Evolutionary conservation across 208 protist genomes (phyloP).

Genomic region (Leptomonas pyrrhocoris): DNA sequence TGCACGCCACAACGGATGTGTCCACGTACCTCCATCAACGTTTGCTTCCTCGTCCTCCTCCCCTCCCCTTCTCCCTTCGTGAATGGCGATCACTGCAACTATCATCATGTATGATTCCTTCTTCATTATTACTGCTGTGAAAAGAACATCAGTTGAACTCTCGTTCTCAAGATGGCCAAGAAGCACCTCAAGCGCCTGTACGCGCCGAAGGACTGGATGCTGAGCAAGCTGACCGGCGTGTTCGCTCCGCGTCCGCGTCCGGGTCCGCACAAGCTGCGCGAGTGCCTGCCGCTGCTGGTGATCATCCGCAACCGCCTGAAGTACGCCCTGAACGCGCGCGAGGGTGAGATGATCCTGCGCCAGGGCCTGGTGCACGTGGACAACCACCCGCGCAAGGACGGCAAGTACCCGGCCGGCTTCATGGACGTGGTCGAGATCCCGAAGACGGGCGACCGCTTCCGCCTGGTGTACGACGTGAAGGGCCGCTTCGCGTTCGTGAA

Average conservation of each 20-base stretch:
- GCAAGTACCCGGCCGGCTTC: conserved; percentile 98
- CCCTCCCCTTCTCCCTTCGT: too few species aligned
- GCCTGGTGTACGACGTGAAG: conserved; percentile 99
- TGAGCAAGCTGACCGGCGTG: conserved; percentile 98
- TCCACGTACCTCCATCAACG: too few species aligned
- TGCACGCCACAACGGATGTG: too few species aligned
- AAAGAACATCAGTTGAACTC: conserved; percentile 1
- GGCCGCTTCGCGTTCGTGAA: conserved; percentile 98
- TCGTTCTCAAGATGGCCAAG: conserved; percentile 90
- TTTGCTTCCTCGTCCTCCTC: too few species aligned
- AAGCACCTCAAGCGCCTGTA: conserved; percentile 99
- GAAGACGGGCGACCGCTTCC: conserved; percentile 98
- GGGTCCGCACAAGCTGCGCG: conserved; percentile 98
- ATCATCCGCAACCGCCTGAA: conserved; percentile 94
- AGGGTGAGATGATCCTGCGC: conserved; percentile 97
- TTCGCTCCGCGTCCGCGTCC: conserved; percentile 96
- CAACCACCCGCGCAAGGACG: conserved; percentile 96
- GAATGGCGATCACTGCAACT: too few species aligned
- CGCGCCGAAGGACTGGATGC: conserved; percentile 99
- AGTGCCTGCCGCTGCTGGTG: conserved; percentile 85
- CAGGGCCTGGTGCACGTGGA: conserved; percentile 97
- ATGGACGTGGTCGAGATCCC: conserved; percentile 98
- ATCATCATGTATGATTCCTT: too few species aligned
- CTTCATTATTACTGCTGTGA: too few species aligned
- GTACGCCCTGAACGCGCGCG: conserved; percentile 97